A percentile compares a stretch with the other conserved stretches of the same genome.
These are phyloP conservation scores for Nemania abortiva DNA, from an alignment of 2,329 filamentous ascomycete species.

Conservation along the genomic window DNA sequence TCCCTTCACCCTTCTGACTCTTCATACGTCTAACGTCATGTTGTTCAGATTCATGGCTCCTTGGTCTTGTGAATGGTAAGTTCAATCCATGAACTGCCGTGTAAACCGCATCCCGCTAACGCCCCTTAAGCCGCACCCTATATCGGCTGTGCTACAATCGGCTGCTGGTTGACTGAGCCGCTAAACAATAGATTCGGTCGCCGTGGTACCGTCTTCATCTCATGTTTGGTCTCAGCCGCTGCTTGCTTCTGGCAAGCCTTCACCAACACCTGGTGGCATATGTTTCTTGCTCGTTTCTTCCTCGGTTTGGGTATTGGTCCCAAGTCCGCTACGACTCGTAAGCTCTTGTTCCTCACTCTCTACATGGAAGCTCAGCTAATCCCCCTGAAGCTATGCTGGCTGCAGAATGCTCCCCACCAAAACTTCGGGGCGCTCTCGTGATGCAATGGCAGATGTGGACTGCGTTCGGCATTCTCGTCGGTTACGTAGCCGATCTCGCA, in stretches of 20 bases:
- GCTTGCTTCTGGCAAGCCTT: constrained; percentile 66
- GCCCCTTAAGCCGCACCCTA: constrained; percentile 62
- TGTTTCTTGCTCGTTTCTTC: constrained; percentile 77
- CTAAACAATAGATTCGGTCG: constrained; percentile 78
- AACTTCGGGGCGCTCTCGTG: constrained; percentile 74
- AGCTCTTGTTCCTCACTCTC: constrained; percentile 15
- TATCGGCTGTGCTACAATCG: constrained; percentile 74
- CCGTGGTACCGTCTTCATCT: constrained; percentile 77
- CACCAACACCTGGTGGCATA: constrained; percentile 68
- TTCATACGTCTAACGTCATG: constrained; percentile 26
- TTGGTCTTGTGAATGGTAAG: constrained; percentile 69
- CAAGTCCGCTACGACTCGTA: constrained; percentile 74
- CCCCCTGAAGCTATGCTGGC: constrained; percentile 68
- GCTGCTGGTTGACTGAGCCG: constrained; percentile 80
- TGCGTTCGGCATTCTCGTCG: constrained; percentile 67
- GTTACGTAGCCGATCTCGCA: constrained; percentile 70
- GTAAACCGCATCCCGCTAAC: constrained; percentile 2
- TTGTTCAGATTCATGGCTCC: constrained; percentile 63
- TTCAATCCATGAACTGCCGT: background rate
- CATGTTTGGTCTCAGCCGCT: constrained; percentile 70
- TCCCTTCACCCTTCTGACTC: background rate
- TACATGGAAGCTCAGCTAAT: constrained; percentile 1
- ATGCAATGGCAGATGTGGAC: constrained; percentile 78
- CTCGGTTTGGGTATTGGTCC: constrained; percentile 78
- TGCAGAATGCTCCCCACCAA: constrained; percentile 74